Evolutionary conservation across 108 stramenopile genomes (phyloP).

Genomic region (Skeletonema menzelii): DNA sequence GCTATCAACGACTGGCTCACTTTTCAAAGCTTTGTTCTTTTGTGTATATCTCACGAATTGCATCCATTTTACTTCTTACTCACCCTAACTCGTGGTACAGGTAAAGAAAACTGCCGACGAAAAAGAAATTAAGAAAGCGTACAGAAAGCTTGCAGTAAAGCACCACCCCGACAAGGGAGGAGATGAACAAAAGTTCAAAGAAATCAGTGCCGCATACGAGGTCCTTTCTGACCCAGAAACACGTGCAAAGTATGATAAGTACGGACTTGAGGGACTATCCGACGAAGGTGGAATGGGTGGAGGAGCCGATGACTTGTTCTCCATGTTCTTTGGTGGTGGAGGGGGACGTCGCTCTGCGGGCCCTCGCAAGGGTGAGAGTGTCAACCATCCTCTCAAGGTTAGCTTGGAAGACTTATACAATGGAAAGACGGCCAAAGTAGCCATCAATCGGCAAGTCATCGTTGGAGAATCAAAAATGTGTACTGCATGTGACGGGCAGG

Average conservation of each 20-base stretch:
- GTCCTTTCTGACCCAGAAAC: conserved; percentile 11
- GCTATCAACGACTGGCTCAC: neutral
- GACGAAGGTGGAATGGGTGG: conserved; percentile 63
- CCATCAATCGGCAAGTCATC: conserved; percentile 91
- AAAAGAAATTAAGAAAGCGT: conserved; percentile 32
- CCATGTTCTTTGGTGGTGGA: conserved; percentile 95
- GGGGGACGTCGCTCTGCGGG: conserved; percentile 58
- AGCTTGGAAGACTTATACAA: conserved; percentile 98
- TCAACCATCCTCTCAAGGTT: conserved; percentile 94
- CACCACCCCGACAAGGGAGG: conserved; percentile 27
- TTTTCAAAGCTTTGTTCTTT: neutral
- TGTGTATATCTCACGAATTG: neutral
- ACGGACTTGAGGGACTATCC: conserved; percentile 86
- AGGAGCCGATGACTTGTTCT: conserved; percentile 86
- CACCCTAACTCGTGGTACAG: conserved; percentile 21
- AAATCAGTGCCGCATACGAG: conserved; percentile 31
- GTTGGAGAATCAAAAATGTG: conserved; percentile 85
- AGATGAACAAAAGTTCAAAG: conserved; percentile 25
- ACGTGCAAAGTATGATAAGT: conserved; percentile 44
- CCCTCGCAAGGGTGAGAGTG: conserved; percentile 92
- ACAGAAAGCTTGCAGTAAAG: conserved; percentile 21
- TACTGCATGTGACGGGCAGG: conserved; percentile 86
- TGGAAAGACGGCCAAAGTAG: conserved; percentile 95
- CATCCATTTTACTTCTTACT: neutral
- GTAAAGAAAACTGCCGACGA: conserved; percentile 70